Conservation (phyloP, 371 early-diverging fungal species). For the Syncephalastrum monosporum region DNA sequence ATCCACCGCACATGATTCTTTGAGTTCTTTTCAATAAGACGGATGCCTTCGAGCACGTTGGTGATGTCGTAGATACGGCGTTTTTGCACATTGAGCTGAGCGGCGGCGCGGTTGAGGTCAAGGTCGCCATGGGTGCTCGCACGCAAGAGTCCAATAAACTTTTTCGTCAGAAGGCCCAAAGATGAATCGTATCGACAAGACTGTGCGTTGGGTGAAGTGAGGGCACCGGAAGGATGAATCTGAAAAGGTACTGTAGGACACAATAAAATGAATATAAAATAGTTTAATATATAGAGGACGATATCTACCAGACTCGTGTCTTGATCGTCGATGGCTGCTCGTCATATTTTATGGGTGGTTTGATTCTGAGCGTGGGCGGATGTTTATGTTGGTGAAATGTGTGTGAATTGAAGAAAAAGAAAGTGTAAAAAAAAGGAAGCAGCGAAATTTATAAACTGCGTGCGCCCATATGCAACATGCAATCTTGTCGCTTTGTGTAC, state of each 20-base stretch:
- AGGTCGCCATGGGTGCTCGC: slow-evolving; percentile 64
- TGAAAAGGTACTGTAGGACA: slow-evolving; percentile 18
- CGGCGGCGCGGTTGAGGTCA: slow-evolving; percentile 74
- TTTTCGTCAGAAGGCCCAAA: slow-evolving; percentile 74
- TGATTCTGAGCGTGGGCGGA: neutral
- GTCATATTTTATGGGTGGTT: neutral
- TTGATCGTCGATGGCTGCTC: slow-evolving; percentile 11
- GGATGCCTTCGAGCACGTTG: slow-evolving; percentile 83
- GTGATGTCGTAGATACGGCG: slow-evolving; percentile 88
- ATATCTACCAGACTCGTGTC: slow-evolving; percentile 10
- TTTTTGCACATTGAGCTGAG: slow-evolving; percentile 73
- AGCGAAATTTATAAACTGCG: slow-evolving; percentile 9
- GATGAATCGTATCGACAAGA: slow-evolving; percentile 56
- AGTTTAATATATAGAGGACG: slow-evolving; percentile 1
- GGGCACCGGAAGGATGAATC: slow-evolving; percentile 18
- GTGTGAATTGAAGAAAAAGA: slow-evolving; percentile 5
- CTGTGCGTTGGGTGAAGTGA: slow-evolving; percentile 17
- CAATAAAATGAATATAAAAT: neutral
- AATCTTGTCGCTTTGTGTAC: slow-evolving; percentile 23
- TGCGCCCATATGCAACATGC: slow-evolving; percentile 20
- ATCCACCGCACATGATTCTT: slow-evolving; percentile 84
- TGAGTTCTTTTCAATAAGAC: slow-evolving; percentile 73
- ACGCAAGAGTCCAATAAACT: slow-evolving; percentile 67
- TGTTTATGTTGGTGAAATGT: slow-evolving; percentile 4
- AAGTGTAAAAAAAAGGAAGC: slow-evolving; percentile 7